These are phyloP conservation scores for Xylaria sp. DNA, from an alignment of 2,329 filamentous ascomycete species.

Conservation along the genomic window DNA sequence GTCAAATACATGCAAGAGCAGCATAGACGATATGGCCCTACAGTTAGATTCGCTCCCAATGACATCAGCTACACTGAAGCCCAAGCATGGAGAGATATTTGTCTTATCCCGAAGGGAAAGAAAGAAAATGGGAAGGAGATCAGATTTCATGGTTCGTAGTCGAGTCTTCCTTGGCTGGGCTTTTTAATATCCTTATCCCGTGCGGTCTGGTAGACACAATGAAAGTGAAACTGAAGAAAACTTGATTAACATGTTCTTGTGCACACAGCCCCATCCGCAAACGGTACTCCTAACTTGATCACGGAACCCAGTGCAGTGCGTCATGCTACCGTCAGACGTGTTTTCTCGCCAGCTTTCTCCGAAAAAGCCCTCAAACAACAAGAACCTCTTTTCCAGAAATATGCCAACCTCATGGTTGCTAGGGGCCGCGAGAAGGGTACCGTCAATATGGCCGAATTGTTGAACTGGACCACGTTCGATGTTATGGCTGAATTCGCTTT, in stretches of 20 bases:
- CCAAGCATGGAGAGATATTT: conserved; percentile 38
- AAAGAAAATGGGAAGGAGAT: conserved; percentile 34
- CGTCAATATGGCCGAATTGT: conserved; percentile 33
- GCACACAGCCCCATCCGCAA: conserved; percentile 20
- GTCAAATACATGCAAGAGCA: conserved; percentile 34
- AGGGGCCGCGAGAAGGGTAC: conserved; percentile 19
- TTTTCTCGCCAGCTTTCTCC: conserved; percentile 38
- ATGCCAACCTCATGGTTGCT: conserved; percentile 31
- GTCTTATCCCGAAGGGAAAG: conserved; percentile 17
- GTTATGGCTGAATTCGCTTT: conserved; percentile 42
- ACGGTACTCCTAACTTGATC: conserved; percentile 31
- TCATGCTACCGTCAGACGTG: conserved; percentile 32
- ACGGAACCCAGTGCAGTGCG: conserved; percentile 16
- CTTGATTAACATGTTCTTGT: neutral
- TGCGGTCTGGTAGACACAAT: neutral
- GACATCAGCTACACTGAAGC: conserved; percentile 40
- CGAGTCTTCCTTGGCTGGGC: neutral
- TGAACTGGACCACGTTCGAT: conserved; percentile 42
- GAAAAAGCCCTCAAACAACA: conserved; percentile 35
- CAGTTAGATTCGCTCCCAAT: conserved; percentile 39
- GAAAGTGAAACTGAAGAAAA: neutral
- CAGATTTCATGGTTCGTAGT: conserved; percentile 13
- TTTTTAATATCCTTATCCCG: no score
- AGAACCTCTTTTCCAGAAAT: conserved; percentile 37
- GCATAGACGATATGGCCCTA: conserved; percentile 39